phyloP scores from a whole-genome alignment of 345 rosid genomes.

The Cardamine chenopodiifolia region DNA sequence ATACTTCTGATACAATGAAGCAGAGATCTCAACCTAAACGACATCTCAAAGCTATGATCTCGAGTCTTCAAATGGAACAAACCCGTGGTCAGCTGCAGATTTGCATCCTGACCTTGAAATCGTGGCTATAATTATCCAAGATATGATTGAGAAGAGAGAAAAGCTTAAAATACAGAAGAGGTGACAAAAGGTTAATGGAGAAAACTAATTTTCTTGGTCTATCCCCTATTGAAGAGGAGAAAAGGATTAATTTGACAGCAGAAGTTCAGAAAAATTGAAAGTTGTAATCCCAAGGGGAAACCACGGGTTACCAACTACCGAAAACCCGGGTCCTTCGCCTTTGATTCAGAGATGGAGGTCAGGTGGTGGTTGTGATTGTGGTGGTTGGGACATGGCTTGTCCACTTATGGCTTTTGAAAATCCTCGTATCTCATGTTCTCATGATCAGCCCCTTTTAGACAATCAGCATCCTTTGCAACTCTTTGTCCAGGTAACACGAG shows the following conservation, averaged over 20 bases:
- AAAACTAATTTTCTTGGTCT: conserved; percentile 44
- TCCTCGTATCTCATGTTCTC: conserved; percentile 50
- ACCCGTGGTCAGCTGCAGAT: conserved; percentile 52
- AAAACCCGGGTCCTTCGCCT: conserved; percentile 63
- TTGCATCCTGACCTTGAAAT: conserved; percentile 73
- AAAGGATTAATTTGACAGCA: conserved; percentile 30
- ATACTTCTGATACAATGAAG: conserved; percentile 45
- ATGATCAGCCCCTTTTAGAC: conserved; percentile 60
- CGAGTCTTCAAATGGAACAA: conserved; percentile 50
- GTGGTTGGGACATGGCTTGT: conserved; percentile 99
- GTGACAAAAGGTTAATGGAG: conserved; percentile 44
- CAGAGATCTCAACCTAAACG: conserved; percentile 41
- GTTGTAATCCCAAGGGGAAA: conserved; percentile 80
- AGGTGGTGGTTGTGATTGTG: conserved; percentile 98
- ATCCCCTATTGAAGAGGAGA: conserved; percentile 48
- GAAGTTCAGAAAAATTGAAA: conserved; percentile 47
- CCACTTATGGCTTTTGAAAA: conserved; percentile 77
- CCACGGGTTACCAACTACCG: conserved; percentile 69
- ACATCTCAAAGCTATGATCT: conserved; percentile 41
- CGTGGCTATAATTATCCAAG: conserved; percentile 70
- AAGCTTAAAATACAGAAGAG: conserved; percentile 58
- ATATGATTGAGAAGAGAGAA: conserved; percentile 72
- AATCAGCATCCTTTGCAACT: conserved; percentile 67
- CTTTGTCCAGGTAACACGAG: conserved; percentile 60
- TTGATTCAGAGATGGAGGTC: conserved; percentile 86